These are phyloP conservation scores for Globisporangium cylindrosporum DNA, from an alignment of 352 stramenopile species.

Conservation along the genomic window DNA sequence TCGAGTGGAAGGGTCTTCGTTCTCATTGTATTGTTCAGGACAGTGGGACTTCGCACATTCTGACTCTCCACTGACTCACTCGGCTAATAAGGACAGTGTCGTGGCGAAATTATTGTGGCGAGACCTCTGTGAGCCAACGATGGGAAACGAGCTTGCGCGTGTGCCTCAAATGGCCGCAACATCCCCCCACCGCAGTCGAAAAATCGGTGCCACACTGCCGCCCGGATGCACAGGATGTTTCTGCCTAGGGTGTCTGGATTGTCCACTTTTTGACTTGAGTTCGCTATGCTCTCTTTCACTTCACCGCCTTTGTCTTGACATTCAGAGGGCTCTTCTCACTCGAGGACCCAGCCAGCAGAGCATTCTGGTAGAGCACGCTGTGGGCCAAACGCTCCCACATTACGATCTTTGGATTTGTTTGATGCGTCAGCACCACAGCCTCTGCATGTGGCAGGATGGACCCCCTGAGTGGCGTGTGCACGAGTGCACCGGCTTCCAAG, in stretches of 20 bases:
- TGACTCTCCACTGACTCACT: conserved; percentile 7
- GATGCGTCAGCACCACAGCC: too few relatives aligned
- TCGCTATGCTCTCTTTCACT: neutral
- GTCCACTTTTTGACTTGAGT: neutral
- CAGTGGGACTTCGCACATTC: neutral
- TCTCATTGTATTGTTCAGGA: neutral
- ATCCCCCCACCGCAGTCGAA: neutral
- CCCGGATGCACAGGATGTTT: conserved; percentile 18
- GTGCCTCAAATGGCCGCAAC: neutral
- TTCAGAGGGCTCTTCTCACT: neutral
- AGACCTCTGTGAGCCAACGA: neutral
- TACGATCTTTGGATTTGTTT: too few relatives aligned
- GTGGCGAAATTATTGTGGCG: neutral
- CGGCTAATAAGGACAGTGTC: neutral
- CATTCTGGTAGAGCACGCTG: too few relatives aligned
- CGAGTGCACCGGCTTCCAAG: too few relatives aligned
- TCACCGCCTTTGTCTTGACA: neutral
- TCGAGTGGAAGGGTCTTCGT: neutral
- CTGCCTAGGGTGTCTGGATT: neutral
- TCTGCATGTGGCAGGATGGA: too few relatives aligned
- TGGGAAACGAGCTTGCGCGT: neutral
- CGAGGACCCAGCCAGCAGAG: too few relatives aligned
- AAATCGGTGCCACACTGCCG: neutral
- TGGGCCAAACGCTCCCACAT: too few relatives aligned
- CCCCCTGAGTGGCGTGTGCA: too few relatives aligned